Evolutionary conservation across 768 basidiomycete genomes (phyloP).

Genomic region (Boletus vermiculosoides): DNA sequence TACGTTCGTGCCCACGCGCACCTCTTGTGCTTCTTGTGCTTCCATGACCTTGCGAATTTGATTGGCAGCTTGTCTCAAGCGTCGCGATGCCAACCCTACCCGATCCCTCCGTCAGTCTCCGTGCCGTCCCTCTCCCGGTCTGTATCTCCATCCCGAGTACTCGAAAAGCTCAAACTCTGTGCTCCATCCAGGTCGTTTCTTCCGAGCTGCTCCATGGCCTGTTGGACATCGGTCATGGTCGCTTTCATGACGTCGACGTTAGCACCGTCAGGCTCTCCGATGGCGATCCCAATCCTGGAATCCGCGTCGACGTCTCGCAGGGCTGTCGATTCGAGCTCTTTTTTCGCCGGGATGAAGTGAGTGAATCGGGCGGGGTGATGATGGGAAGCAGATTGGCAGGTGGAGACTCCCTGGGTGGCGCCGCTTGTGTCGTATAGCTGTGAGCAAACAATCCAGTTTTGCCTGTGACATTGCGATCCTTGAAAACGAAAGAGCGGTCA

Average conservation of each 20-base stretch:
- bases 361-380: constrained; percentile 14
- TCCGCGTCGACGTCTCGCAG: constrained; percentile 24
- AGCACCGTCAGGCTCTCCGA: constrained; percentile 21
- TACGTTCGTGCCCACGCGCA: constrained; percentile 39
- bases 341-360: constrained; percentile 49
- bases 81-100: constrained; percentile 63
- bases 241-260: constrained; percentile 73
- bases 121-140: constrained; percentile 49
- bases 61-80: constrained; percentile 63
- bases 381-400: constrained; percentile 21
- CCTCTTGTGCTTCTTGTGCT: constrained; percentile 46
- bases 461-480: constrained; percentile 82
- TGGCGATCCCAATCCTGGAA: constrained; percentile 28
- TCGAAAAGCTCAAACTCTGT: constrained; percentile 76
- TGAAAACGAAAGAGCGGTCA: constrained; percentile 33
- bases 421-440: constrained; percentile 72
- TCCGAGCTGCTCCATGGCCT: constrained; percentile 86
- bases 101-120: constrained; percentile 50
- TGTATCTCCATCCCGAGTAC: constrained; percentile 54
- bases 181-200: constrained; percentile 54
- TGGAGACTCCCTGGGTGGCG: constrained; percentile 36
- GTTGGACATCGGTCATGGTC: constrained; percentile 87
- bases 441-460: constrained; percentile 90
- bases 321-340: constrained; percentile 42
- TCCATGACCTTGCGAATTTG: constrained; percentile 63